Evolutionary conservation across 768 basidiomycete genomes (phyloP), one percentile per base, ranked within the genome.

Genomic region (Kwoniella dendrophila): DNA sequence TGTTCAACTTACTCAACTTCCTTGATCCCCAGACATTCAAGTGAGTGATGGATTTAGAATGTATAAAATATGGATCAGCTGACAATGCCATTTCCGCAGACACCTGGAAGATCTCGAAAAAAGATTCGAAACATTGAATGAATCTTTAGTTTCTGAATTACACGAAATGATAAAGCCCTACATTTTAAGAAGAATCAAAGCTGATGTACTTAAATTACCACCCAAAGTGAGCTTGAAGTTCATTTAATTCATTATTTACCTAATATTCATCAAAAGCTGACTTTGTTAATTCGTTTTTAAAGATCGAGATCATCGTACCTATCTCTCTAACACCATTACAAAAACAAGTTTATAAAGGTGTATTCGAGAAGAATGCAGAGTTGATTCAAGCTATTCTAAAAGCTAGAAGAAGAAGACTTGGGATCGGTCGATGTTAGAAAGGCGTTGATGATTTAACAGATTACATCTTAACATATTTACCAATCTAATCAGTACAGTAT

Each of bases 1-100:
- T 99, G 26, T 95, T 98, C 83, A 98, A 94, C 77, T 83, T 99
- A 43, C 92, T 99, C 87, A 90, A 92, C 76, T 98, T 98, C 81
- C 84, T 98, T 18, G 80, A 77, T 60, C 72, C 71, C 0, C 47
- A 60, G 12, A 63, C 62, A 4, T 78, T 76, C 72, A 63, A 29
- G 73, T 75, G 54, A 54, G 73, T 53, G 16, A 34, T 7, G 30
- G 24, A n/a, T 47, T 20, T 32, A 33, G 24, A 32, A 49, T 10
- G 10, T 24, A 49, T 12, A 41, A n/a, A 56, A 3, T 33, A 26
- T 18, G n/a, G 4, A 33, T 43, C 20, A 24, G 18, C 29, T 26
- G 20, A 27, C 27, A 6, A 18, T 1, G 27, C 47, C n/a, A 5
- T 14, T 41, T 26, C 60, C 90, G 93, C 74, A 88, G 64, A 91